Conservation (phyloP, 2,329 filamentous ascomycete genomes). For the Colletotrichum karsti region DNA sequence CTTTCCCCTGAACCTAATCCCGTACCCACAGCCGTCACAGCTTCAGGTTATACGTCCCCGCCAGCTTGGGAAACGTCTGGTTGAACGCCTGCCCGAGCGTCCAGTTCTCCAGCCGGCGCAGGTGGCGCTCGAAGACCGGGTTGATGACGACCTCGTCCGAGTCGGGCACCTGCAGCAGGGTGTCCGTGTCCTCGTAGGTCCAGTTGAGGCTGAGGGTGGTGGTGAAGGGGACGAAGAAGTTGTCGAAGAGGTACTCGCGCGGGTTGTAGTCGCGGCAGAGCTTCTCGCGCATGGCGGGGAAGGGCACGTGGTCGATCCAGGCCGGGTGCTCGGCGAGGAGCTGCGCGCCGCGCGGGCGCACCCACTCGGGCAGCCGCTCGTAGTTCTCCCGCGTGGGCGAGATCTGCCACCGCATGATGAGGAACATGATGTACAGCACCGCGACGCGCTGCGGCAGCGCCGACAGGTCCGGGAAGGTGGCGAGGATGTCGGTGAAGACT, state of each 20-base stretch:
- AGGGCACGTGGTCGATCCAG: conserved; percentile 87
- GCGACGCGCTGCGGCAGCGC: conserved; percentile 85
- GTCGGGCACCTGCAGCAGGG: conserved; percentile 67
- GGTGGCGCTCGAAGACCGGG: conserved; percentile 84
- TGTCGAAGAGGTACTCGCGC: conserved; percentile 71
- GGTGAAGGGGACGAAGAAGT: conserved; percentile 86
- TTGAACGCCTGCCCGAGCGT: conserved; percentile 76
- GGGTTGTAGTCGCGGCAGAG: conserved; percentile 61
- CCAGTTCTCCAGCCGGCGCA: conserved; percentile 83
- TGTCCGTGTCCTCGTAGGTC: conserved; percentile 80
- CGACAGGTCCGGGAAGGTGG: conserved; percentile 82
- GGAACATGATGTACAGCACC: conserved; percentile 86
- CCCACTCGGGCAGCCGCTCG: conserved; percentile 78
- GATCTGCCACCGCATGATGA: conserved; percentile 87
- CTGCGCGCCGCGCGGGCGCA: conserved; percentile 73
- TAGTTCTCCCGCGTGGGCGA: conserved; percentile 82
- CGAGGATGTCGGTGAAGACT: conserved; percentile 85
- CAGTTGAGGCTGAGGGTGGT: conserved; percentile 81
- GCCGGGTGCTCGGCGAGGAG: conserved; percentile 74
- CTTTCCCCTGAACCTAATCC: too few relatives aligned
- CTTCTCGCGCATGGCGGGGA: conserved; percentile 78
- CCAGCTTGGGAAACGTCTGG: conserved; percentile 68
- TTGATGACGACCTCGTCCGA: conserved; percentile 80
- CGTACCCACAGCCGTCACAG: background rate
- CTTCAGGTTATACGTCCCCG: conserved; percentile 51